Evolutionary conservation across 768 basidiomycete genomes (phyloP), one percentile per base, ranked within the genome.

Genomic region (Solioccasus polychromus): DNA sequence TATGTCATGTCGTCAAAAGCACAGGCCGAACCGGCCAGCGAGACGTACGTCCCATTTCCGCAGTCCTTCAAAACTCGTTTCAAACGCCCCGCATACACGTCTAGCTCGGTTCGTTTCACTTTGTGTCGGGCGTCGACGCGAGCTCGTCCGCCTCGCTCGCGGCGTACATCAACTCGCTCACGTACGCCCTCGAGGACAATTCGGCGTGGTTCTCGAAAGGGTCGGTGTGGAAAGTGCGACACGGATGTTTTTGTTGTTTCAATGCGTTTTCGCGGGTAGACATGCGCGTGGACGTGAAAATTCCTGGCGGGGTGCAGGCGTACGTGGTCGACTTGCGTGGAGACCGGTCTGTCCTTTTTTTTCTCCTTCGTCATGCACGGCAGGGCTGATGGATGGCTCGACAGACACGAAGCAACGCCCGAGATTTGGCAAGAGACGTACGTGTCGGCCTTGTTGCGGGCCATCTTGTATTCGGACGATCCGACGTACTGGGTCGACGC

Each of bases 351-450:
- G 87, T 67, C 25, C 10, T 39, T 23, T 11, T 7, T n/a, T 10
- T 9, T 31, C 17, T 5, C 2, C 3, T 3, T 39, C 8, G 20
- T 9, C 15, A 24, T 5, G 12, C n/a, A 6, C 1, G n/a, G n/a
- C n/a, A n/a, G n/a, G n/a, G 25, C 18, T 43, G 12, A 28, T 31
- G 3, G 9, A 10, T 8, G 10, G 7, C 17, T 5, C 4, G 4
- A 2, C 17, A 53, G 92, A 51, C 93, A 94, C 57, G 88, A 92
- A 61, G 87, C 94, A 10, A 92, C 92, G 0, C 74, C 85, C 0
- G 89, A 92, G 23, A 80, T 99, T 20, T 99, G 96, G 96, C 90
- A 92, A 63, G 96, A 99, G 69, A 93, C 94, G 2, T 98, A 93
- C 62, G 80, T 97, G 2, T 97, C 96, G 3, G 93, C 95, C 3